A percentile compares a stretch with the other conserved stretches of the same genome.
These are phyloP conservation scores for Chenopodium album DNA, from an alignment of 148 eudicot genomes.

Conservation along the genomic window DNA sequence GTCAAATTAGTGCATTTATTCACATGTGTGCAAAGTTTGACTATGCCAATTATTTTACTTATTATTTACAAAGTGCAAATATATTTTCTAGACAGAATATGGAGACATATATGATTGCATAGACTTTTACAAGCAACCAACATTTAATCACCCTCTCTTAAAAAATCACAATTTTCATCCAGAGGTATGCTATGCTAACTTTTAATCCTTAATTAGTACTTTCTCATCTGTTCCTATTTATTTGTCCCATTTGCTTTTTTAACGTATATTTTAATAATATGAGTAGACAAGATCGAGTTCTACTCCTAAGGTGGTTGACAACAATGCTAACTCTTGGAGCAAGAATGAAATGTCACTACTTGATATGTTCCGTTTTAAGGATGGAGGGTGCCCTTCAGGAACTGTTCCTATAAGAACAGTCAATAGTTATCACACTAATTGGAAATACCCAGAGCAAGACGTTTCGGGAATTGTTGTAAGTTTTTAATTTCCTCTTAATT, in stretches of 20 bases:
- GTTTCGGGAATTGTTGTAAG: neutral
- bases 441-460: neutral
- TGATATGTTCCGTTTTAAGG: neutral
- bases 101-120: neutral
- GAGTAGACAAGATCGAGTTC: neutral
- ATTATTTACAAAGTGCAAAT: too few species aligned
- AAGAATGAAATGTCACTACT: neutral
- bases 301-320: neutral
- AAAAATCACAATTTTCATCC: neutral
- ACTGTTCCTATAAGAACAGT: neutral
- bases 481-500: too few species aligned
- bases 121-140: neutral
- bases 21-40: too few species aligned
- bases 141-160: neutral
- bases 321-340: neutral
- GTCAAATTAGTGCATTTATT: too few species aligned
- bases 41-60: too few species aligned
- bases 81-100: too few species aligned
- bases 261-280: too few species aligned
- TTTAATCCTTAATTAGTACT: too few species aligned
- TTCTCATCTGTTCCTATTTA: too few species aligned
- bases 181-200: neutral
- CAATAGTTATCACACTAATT: too few species aligned
- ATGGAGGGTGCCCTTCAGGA: neutral
- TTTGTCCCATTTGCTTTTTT: too few species aligned